A percentile compares a stretch with the other conserved stretches of the same genome.
These are phyloP conservation scores for Helotiales sp. DNA, from an alignment of 2,329 filamentous ascomycete genomes.

Conservation along the genomic window DNA sequence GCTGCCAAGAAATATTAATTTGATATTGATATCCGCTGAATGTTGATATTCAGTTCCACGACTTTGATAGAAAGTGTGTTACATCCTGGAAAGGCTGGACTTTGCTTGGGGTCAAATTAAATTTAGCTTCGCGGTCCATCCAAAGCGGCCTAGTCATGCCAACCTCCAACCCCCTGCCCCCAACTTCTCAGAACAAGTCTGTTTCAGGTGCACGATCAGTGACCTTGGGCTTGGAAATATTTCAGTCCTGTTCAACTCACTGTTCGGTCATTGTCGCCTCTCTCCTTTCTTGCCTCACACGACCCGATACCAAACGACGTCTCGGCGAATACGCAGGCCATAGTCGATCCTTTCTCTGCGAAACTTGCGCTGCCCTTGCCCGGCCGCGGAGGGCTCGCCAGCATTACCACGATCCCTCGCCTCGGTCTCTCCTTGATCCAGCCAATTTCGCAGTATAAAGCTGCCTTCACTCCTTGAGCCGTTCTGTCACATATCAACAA, in stretches of 20 bases:
- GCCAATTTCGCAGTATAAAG: conserved; percentile 23
- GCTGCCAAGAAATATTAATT: too few species aligned
- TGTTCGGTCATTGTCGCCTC: background rate
- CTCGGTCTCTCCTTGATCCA: conserved; percentile 18
- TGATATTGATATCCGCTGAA: too few species aligned
- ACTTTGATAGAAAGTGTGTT: too few species aligned
- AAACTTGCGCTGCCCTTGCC: background rate
- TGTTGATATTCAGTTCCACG: too few species aligned
- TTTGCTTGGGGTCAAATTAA: conserved; percentile 4
- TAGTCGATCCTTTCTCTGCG: conserved; percentile 24
- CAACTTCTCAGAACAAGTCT: conserved; percentile 5
- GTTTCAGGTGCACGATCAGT: conserved; percentile 9
- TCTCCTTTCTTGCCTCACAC: conserved; percentile 6
- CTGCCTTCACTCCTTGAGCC: conserved; percentile 27
- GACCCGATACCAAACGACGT: background rate
- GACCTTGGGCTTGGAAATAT: conserved; percentile 6
- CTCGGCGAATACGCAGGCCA: conserved; percentile 34
- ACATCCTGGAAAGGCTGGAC: too few species aligned
- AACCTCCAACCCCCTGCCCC: background rate
- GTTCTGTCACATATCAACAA: conserved; percentile 3
- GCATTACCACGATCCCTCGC: conserved; percentile 2
- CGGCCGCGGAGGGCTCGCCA: conserved; percentile 4
- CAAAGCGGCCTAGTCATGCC: background rate
- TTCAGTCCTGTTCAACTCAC: background rate
- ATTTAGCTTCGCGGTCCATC: background rate